Base-by-base conservation (phyloP, 2,329 filamentous ascomycete species). In the Colletotrichum euphorbiae region DNA sequence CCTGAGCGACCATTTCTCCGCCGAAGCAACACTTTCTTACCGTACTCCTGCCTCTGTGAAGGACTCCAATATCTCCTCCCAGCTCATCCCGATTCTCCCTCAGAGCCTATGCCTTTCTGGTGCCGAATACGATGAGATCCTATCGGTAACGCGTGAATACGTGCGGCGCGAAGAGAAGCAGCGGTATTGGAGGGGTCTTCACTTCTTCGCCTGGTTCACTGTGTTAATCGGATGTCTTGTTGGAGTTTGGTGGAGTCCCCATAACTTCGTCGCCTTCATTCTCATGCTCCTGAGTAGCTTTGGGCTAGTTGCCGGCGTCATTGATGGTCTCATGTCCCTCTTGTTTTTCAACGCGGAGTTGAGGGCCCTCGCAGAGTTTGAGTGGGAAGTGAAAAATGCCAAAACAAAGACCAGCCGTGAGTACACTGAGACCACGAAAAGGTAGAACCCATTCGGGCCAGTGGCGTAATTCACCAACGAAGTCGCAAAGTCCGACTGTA, bases 1-100 rank as follows among this genome's bases (percentile, higher is more conserved):
- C 1, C 84, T 98, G 28, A 98, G 94, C 73, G 95, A 99, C 76
- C 96, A 98, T 78, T 98, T 98, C 78, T 94, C 93, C 21, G 91
- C 98, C 60, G 91, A 95, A 77, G 90, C 93, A 6, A 94, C 93
- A 0, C 84, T 98, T 9, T 79, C 81, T 4, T 84, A 86, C 12
- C 81, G 85, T 71, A 76, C 76, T 2, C 74, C 78, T 33, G 40
- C 80, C 7, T 75, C 76, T 9, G 5, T 28, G 33, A 33, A 17
- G 15, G 42, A 62, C 42, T 57, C 52, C 6, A 43, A 19, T 33
- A 5, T 17, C 19, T 50, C 70, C 67, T 69, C 73, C 36, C 78
- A 81, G 65, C 75, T 82, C 5, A 76, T 73, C 19, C 68, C 74
- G 28, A 71, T 73, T 24, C 60, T 72, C 40, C 62, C 63, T 8